Evolutionary conservation across 2,329 filamentous ascomycete species (phyloP).

Genomic region (Colletotrichum liaoningense): DNA sequence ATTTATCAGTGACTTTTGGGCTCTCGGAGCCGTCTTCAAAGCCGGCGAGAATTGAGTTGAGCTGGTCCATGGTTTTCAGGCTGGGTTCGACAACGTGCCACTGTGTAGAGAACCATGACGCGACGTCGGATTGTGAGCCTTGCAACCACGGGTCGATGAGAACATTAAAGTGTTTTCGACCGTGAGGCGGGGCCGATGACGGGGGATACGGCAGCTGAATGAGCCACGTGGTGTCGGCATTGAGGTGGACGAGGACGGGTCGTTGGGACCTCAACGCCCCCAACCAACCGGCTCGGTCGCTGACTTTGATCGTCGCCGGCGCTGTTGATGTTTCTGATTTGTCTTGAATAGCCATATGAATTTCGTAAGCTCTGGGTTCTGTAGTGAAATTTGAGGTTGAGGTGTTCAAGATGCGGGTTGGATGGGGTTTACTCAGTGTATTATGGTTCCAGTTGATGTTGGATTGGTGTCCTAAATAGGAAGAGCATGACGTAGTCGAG

Average conservation of each 20-base stretch:
- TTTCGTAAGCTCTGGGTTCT: neutral
- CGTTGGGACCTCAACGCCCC: constrained; percentile 33
- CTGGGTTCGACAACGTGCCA: constrained; percentile 68
- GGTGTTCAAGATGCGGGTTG: neutral
- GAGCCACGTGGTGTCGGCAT: constrained; percentile 76
- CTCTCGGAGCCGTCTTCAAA: constrained; percentile 52
- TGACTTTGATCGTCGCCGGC: constrained; percentile 11
- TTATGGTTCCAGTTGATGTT: neutral
- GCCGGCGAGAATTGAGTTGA: constrained; percentile 62
- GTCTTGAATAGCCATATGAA: neutral
- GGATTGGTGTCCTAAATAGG: neutral
- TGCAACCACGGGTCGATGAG: constrained; percentile 75
- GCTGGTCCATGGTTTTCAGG: constrained; percentile 64
- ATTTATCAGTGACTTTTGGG: constrained; percentile 38
- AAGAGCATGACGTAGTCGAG: neutral
- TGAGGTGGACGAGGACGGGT: constrained; percentile 70
- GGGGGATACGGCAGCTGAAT: constrained; percentile 70
- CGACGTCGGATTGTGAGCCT: constrained; percentile 72
- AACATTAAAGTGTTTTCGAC: constrained; percentile 69
- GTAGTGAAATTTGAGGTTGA: neutral
- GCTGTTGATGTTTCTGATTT: neutral
- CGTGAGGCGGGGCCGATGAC: constrained; percentile 51
- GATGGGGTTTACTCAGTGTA: neutral
- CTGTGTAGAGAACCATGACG: constrained; percentile 73
- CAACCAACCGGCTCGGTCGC: constrained; percentile 19